Evolutionary conservation across 75 land plant genomes (phyloP), one percentile per base, ranked within the genome.

Genomic region (Adiantum capillusveneris): DNA sequence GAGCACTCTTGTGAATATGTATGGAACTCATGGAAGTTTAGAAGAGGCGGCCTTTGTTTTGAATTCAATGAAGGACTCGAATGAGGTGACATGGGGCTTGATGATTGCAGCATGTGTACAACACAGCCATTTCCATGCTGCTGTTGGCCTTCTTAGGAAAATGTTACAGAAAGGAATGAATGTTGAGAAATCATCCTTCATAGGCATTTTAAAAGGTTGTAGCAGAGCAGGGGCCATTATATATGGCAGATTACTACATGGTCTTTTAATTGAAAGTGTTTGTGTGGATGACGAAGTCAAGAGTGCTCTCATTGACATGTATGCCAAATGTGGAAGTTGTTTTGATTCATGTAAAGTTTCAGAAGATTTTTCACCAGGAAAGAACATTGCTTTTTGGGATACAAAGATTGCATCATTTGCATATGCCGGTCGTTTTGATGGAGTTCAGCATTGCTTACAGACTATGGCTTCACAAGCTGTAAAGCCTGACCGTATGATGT

Each of bases 61-160:
- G 37, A 78, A 84, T 45, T 77, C 52, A 71, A 77, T 87, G 80
- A 71, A 75, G 0, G 65, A 63, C 17, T 70, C 64, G 12, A 82
- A 87, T 73, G 81, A 84, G 21, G 88, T 90, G 26, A 71, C 88
- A 14, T 90, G 96, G 96, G 75, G 71, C 43, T 75, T 81, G 11
- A 59, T 90, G 73, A 84, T 90, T 20, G 73, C 56, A 48, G 92
- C 92, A 56, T 84, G 84, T 50, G 63, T 74, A 1, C 74, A 79
- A 28, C 20, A 39, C 60, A 80, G 79, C 11, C 58, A 54, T 9
- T 53, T 37, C 30, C 70, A 65, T 25, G 76, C 73, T 34, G 96
- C 92, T 24, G 11, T 87, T 58, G 53, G 29, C 36, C 46, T 87
- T 44, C 85, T 80, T 57, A 50, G 65, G 29, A n/a, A 39, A 14